Evolutionary conservation across 495 filamentous ascomycete genomes (phyloP).

Genomic region (Mytilinidion resinicola): DNA sequence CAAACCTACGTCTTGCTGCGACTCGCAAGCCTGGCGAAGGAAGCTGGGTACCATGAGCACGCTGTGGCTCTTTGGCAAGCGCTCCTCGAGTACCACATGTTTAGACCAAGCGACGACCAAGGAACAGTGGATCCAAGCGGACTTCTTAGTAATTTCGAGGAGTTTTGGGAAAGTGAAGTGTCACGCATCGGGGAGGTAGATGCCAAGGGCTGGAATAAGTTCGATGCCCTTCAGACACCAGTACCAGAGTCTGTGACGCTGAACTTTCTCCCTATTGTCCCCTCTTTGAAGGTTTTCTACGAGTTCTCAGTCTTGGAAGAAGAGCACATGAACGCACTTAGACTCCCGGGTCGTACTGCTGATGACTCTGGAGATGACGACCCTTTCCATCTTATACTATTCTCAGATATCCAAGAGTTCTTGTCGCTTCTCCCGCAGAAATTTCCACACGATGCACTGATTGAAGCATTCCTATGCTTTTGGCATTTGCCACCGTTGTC

Average conservation of each 20-base stretch:
- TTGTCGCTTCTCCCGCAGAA: slow-evolving; percentile 41
- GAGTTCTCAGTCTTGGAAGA: slow-evolving; percentile 61
- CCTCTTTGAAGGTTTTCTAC: slow-evolving; percentile 29
- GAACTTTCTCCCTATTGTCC: not conserved
- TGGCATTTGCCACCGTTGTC: slow-evolving; percentile 56
- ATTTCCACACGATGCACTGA: slow-evolving; percentile 31
- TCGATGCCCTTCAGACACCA: slow-evolving; percentile 34
- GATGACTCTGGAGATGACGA: slow-evolving; percentile 67
- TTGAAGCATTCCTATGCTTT: slow-evolving; percentile 66
- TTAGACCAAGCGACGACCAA: slow-evolving; percentile 39
- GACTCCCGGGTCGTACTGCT: slow-evolving; percentile 59
- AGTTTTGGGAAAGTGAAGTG: slow-evolving; percentile 85
- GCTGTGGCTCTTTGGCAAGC: slow-evolving; percentile 79
- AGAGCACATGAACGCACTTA: slow-evolving; percentile 41
- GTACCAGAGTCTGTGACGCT: not conserved
- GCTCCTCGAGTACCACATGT: slow-evolving; percentile 66
- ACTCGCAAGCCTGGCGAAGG: slow-evolving; percentile 62
- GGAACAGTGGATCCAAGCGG: slow-evolving; percentile 23
- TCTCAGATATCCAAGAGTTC: slow-evolving; percentile 63
- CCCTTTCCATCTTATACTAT: slow-evolving; percentile 70
- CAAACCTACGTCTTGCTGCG: slow-evolving; percentile 70
- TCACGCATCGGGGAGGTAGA: slow-evolving; percentile 69
- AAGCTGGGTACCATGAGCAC: slow-evolving; percentile 75
- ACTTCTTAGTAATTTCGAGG: slow-evolving; percentile 47
- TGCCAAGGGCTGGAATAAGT: slow-evolving; percentile 64